These are phyloP conservation scores for Cinchona pubescens DNA, from an alignment of 257 asterid genomes.

Conservation along the genomic window DNA sequence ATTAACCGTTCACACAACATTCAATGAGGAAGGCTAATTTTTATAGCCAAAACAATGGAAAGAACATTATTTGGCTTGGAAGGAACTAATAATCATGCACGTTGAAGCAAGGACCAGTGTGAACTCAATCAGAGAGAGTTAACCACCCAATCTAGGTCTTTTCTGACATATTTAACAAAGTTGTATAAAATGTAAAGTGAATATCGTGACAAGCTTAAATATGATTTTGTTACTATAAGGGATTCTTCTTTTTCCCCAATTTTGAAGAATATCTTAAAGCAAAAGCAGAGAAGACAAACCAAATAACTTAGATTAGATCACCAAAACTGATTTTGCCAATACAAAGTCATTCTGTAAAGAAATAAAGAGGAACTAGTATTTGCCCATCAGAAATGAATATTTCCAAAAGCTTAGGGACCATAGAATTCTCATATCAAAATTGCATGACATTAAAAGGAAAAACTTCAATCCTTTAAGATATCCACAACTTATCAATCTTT, in stretches of 20 bases:
- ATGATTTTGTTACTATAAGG: too few relatives aligned
- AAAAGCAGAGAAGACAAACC: too few relatives aligned
- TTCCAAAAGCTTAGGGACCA: background rate
- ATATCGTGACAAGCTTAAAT: too few relatives aligned
- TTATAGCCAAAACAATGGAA: too few relatives aligned
- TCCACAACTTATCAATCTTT: background rate
- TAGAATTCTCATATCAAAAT: background rate
- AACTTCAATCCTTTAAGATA: background rate
- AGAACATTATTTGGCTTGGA: background rate
- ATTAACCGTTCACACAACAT: background rate
- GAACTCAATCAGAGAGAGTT: too few relatives aligned
- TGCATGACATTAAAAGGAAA: background rate
- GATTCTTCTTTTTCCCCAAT: too few relatives aligned
- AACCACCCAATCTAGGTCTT: too few relatives aligned
- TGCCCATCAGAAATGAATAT: background rate
- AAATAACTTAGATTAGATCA: too few relatives aligned
- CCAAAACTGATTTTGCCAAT: background rate
- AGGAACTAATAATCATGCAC: background rate
- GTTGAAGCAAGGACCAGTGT: background rate
- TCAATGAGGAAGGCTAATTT: background rate
- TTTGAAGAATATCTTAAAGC: too few relatives aligned
- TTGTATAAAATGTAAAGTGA: too few relatives aligned
- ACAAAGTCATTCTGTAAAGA: background rate
- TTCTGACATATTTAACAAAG: too few relatives aligned
- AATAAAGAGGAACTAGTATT: background rate